These are phyloP conservation scores for Metschnikowia lunata DNA, from an alignment of 805 yeast species.

Conservation along the genomic window DNA sequence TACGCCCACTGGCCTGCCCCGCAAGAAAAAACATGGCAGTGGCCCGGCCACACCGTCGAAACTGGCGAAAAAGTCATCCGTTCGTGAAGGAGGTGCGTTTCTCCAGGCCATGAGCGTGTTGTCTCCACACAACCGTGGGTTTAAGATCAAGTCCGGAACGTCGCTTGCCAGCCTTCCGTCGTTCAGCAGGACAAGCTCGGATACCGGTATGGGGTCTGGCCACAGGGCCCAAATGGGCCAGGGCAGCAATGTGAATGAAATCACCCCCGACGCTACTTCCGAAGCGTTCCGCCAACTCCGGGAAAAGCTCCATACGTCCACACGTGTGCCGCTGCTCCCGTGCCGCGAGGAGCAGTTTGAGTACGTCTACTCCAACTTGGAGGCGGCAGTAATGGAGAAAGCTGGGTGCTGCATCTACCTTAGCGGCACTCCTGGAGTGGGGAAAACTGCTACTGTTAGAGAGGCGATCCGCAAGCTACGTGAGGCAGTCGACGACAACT, in stretches of 20 bases:
- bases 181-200: constrained; percentile 13
- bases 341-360: constrained; percentile 84
- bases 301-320: constrained; percentile 41
- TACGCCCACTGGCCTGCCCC: not conserved
- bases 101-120: constrained; percentile 18
- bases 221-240: not conserved
- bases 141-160: constrained; percentile 22
- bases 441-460: constrained; percentile 89
- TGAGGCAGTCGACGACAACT: constrained; percentile 23
- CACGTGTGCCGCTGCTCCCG: constrained; percentile 55
- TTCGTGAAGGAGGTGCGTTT: constrained; percentile 2
- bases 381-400: constrained; percentile 62
- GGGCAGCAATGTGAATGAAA: not conserved
- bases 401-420: constrained; percentile 84
- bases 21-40: constrained; percentile 2
- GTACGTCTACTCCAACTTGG: constrained; percentile 61
- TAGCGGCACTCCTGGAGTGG: constrained; percentile 98
- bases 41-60: constrained; percentile 4
- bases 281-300: constrained; percentile 36
- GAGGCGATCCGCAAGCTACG: constrained; percentile 75
- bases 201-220: constrained; percentile 13
- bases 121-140: constrained; percentile 22
- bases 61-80: not conserved
- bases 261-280: constrained; percentile 17
- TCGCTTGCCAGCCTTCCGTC: constrained; percentile 19